Conservation (phyloP, 225 moss, liverwort and hornwort genomes). For the Climacium dendroides region DNA sequence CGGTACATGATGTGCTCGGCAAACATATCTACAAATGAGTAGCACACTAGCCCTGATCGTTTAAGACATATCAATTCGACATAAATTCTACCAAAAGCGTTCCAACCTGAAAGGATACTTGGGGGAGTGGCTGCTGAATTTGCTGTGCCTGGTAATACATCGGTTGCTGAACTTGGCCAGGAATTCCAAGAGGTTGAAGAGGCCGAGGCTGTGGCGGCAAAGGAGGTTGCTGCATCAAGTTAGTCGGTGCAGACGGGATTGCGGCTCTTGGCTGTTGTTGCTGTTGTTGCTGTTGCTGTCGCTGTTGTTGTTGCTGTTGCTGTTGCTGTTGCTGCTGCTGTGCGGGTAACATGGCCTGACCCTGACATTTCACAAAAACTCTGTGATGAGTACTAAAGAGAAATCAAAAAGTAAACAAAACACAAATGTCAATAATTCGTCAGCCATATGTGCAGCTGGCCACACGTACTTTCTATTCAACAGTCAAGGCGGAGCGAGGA, state of each 20-base stretch:
- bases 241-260: constrained; percentile 20
- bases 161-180: constrained; percentile 45
- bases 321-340: constrained; percentile 52
- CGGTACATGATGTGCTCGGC: neutral
- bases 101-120: constrained; percentile 71
- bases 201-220: constrained; percentile 51
- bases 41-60: neutral
- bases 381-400: neutral
- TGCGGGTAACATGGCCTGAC: constrained; percentile 30
- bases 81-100: neutral
- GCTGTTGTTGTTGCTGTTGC: neutral
- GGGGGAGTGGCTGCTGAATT: constrained; percentile 53
- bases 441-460: neutral
- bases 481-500: neutral
- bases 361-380: constrained; percentile 5
- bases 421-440: neutral
- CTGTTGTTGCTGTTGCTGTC: constrained; percentile 20
- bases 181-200: constrained; percentile 28
- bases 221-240: constrained; percentile 50
- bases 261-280: constrained; percentile 43
- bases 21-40: neutral
- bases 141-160: constrained; percentile 47
- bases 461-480: neutral
- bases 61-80: neutral
- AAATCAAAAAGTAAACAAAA: neutral